phyloP scores from a whole-genome alignment of 345 rosid genomes.

The Rhizophora mangle region DNA sequence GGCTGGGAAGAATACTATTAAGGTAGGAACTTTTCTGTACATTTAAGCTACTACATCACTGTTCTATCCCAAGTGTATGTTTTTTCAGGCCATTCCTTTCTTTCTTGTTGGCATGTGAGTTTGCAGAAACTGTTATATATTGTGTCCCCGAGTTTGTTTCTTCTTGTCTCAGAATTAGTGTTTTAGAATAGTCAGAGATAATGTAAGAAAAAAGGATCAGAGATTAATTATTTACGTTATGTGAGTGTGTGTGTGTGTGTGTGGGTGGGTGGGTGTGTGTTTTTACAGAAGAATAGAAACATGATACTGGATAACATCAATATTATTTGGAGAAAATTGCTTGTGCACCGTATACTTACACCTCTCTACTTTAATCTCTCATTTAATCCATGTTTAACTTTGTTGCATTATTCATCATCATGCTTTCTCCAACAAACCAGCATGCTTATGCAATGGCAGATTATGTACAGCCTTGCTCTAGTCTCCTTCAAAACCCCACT shows the following conservation, averaged over 20 bases:
- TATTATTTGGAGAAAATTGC: not conserved
- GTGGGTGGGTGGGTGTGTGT: not conserved
- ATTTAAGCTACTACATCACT: too few species aligned
- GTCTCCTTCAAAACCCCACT: constrained; percentile 47
- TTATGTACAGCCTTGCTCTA: constrained; percentile 57
- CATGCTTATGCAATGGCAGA: constrained; percentile 57
- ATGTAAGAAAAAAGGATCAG: too few species aligned
- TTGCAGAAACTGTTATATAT: not conserved
- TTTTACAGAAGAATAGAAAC: not conserved
- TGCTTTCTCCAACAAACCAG: constrained; percentile 72
- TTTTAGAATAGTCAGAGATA: not conserved
- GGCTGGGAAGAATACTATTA: too few species aligned
- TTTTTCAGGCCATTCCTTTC: not conserved
- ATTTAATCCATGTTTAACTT: constrained; percentile 7
- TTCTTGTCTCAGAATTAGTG: not conserved
- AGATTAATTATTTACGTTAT: not conserved
- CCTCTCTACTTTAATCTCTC: not conserved
- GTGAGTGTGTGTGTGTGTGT: too few species aligned
- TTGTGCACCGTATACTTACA: not conserved
- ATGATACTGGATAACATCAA: not conserved
- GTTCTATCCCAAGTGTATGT: too few species aligned
- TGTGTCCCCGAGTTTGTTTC: not conserved
- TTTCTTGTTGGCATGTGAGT: not conserved
- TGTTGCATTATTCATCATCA: constrained; percentile 31
- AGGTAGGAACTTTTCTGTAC: too few species aligned